Base-by-base conservation (phyloP, 768 basidiomycete species). In the Rhodotorula toruloides region DNA sequence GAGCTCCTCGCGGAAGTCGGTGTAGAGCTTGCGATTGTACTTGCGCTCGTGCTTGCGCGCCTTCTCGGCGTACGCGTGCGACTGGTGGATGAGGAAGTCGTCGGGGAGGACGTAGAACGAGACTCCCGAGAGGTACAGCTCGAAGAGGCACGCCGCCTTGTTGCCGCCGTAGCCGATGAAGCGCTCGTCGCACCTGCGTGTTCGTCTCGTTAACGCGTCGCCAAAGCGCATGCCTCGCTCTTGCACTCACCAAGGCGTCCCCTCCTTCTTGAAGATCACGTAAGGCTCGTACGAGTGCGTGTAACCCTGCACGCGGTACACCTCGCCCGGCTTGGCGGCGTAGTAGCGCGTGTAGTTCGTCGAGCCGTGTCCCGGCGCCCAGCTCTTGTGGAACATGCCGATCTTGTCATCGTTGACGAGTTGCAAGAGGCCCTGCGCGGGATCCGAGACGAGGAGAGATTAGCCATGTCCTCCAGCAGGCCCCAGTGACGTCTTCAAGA, bases 81-180 rank as follows among this genome's bases (percentile, higher is more conserved):
- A 89, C 79, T 91, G 90, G 76, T 92, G 91, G 54, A 91, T 84
- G 66, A 93, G 80, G 74, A 92, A 93, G 77, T 93, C 89, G 76
- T 92, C 89, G 17, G 86, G 80, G 19, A 92, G 82, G 34, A 93
- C 88, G 75, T 86, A 89, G 77, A 85, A 91, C 31, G 85, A 85
- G 44, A 91, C 83, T 5, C 91, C 91, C 19, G 89, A 86, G 12
- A 93, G 80, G 78, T 90, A 90, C 84, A 93, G 89, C 76, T 91
- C 91, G 75, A 87, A 91, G 43, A 91, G 81, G 75, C 91, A 92
- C 16, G 91, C 90, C 3, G 91, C 91, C 77, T 93, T 93, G 80
- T 93, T 93, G 56, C 86, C 89, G 8, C 91, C 91, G 76, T 92
- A 92, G 3, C 91, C 91, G 52, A 91, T 82, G 74, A 93, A 93